Percentiles rank a stretch among this genome's conserved stretches.
Evolutionary conservation across 139 green algal genomes (phyloP).

Genomic region (Chlorella sp.): DNA sequence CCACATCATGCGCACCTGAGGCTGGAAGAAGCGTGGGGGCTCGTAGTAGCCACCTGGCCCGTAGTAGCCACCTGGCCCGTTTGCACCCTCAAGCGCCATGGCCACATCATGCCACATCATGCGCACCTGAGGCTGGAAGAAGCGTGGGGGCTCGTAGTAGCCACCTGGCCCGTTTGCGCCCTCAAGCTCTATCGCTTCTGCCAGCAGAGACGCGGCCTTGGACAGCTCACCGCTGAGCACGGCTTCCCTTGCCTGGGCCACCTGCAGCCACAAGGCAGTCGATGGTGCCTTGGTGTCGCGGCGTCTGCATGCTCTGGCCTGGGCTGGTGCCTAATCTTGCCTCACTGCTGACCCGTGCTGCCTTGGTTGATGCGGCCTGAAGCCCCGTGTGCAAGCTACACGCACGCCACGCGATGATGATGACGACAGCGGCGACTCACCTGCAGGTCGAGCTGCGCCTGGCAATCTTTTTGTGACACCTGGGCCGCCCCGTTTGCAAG

Average conservation of each 20-base stretch:
- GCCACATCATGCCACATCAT: not conserved
- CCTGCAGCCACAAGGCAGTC: not conserved
- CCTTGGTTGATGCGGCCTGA: too few relatives aligned
- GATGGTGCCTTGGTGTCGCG: too few relatives aligned
- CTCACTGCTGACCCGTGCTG: too few relatives aligned
- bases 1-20: not conserved
- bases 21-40: not conserved
- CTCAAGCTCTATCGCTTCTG: conserved; percentile 1
- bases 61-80: conserved; percentile 38
- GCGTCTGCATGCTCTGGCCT: too few relatives aligned
- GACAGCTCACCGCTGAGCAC: not conserved
- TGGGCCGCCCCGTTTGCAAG: too few relatives aligned
- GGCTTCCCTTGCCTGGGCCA: conserved; percentile 5
- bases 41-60: conserved; percentile 25
- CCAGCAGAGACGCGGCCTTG: conserved; percentile 2
- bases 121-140: conserved; percentile 35
- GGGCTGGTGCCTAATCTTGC: too few relatives aligned
- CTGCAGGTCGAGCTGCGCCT: not conserved
- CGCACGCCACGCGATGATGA: too few relatives aligned
- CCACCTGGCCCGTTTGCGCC: conserved; percentile 22
- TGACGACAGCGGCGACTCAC: too few relatives aligned
- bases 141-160: conserved; percentile 52
- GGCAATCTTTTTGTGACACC: too few relatives aligned
- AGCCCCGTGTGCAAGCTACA: not conserved
- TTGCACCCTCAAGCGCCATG: not conserved